Conservation (phyloP, 2,329 filamentous ascomycete genomes). For the Grosmannia clavigera region DNA sequence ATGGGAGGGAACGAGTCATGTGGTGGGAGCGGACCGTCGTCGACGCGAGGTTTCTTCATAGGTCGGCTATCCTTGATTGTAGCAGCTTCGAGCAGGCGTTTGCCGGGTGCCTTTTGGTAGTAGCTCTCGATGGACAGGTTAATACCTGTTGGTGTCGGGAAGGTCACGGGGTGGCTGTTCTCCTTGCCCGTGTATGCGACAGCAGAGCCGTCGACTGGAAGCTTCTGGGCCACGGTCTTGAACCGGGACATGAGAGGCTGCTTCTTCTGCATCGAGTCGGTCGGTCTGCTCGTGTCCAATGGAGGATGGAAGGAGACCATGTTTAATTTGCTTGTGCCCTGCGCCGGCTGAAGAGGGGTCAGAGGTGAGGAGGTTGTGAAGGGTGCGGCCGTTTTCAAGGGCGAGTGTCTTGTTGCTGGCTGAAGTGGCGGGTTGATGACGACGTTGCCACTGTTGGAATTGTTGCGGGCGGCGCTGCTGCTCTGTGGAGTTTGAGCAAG, state of each 20-base stretch:
- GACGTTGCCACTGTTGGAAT: slow-evolving; percentile 46
- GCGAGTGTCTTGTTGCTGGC: slow-evolving; percentile 47
- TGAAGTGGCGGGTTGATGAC: slow-evolving; percentile 51
- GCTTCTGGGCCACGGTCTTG: slow-evolving; percentile 43
- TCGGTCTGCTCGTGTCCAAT: slow-evolving; percentile 34
- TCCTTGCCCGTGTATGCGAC: slow-evolving; percentile 37
- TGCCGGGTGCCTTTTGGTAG: slow-evolving; percentile 39
- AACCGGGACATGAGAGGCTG: slow-evolving; percentile 44
- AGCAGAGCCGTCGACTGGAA: slow-evolving; percentile 28
- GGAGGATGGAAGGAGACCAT: slow-evolving; percentile 57
- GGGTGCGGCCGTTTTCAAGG: slow-evolving; percentile 46
- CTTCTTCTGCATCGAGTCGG: slow-evolving; percentile 60
- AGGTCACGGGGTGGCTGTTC: slow-evolving; percentile 38
- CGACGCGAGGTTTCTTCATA: slow-evolving; percentile 55
- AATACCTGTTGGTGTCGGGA: slow-evolving; percentile 32
- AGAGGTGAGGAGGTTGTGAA: slow-evolving; percentile 45
- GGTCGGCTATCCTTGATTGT: slow-evolving; percentile 56
- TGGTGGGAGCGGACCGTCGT: slow-evolving; percentile 48
- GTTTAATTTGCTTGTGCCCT: slow-evolving; percentile 47
- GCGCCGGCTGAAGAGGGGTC: slow-evolving; percentile 41
- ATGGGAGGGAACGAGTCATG: slow-evolving; percentile 71
- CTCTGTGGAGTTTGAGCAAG: slow-evolving; percentile 19
- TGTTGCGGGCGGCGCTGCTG: slow-evolving; percentile 43
- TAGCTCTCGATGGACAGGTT: slow-evolving; percentile 39
- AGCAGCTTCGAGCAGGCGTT: slow-evolving; percentile 61